Conservation (phyloP, 2,329 filamentous ascomycete species). For the Aureobasidium sp. region DNA sequence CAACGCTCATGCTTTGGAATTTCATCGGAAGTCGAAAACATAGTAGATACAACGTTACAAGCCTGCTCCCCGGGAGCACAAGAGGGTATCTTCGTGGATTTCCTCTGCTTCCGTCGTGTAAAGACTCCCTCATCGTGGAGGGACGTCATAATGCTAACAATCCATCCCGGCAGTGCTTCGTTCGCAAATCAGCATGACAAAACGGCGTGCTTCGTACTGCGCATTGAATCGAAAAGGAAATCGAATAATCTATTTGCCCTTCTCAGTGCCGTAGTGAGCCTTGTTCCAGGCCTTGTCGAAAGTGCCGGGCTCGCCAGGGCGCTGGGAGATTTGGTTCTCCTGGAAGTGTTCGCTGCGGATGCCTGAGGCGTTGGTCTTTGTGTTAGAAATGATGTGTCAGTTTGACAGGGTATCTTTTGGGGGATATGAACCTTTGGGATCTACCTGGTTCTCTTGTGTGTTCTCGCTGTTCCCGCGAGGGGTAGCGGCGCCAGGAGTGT, state of each 20-base stretch:
- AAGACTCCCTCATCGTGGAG: neutral
- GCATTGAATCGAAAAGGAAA: no score
- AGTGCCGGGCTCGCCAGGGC: constrained; percentile 17
- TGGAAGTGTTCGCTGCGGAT: constrained; percentile 26
- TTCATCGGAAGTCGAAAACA: neutral
- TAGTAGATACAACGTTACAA: neutral
- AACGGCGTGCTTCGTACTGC: neutral
- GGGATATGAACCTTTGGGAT: constrained; percentile 18
- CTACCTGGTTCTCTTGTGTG: constrained; percentile 19
- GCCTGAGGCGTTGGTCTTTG: constrained; percentile 16
- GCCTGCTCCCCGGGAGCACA: neutral
- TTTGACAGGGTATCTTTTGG: neutral
- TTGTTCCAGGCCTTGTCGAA: constrained; percentile 25
- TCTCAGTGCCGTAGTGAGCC: constrained; percentile 27
- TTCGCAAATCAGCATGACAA: neutral
- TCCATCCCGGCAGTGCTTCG: neutral
- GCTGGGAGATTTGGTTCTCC: constrained; percentile 26
- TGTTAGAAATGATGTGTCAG: neutral
- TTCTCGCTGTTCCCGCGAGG: constrained; percentile 24
- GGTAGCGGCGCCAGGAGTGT: constrained; percentile 28
- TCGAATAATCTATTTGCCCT: constrained; percentile 25
- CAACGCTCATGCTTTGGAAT: neutral
- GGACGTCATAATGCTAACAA: neutral
- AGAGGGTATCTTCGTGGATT: neutral
- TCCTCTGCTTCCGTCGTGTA: neutral